These are phyloP conservation scores for Pichia insulana DNA, from an alignment of 805 yeast species.

Conservation along the genomic window DNA sequence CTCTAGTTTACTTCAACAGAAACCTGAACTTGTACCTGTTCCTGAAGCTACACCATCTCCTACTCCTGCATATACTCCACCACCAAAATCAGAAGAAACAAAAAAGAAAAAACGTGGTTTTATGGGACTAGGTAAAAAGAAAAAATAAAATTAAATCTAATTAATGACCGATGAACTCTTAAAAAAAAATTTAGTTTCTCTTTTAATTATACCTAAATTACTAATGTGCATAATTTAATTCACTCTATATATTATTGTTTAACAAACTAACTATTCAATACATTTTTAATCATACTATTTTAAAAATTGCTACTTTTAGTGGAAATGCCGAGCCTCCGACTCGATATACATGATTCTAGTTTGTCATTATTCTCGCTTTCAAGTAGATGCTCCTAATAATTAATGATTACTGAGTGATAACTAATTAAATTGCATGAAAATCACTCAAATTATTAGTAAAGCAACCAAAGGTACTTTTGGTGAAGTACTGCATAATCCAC, in stretches of 20 bases:
- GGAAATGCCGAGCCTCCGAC: too few relatives aligned
- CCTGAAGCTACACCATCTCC: conserved; percentile 28
- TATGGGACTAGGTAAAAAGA: conserved; percentile 50
- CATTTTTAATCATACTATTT: too few relatives aligned
- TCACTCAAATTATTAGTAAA: background rate
- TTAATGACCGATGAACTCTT: background rate
- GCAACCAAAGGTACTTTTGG: conserved; percentile 11
- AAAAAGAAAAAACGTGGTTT: conserved; percentile 41
- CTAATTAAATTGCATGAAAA: background rate
- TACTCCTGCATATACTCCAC: conserved; percentile 45
- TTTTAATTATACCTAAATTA: background rate
- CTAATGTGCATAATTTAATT: background rate
- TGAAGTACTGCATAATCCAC: conserved; percentile 1
- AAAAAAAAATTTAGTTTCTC: background rate
- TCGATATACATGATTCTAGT: too few relatives aligned
- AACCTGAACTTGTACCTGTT: conserved; percentile 15
- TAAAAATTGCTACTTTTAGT: too few relatives aligned
- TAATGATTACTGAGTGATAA: too few relatives aligned
- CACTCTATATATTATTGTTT: background rate
- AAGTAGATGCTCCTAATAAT: too few relatives aligned
- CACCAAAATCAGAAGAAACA: conserved; percentile 21
- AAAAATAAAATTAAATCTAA: background rate
- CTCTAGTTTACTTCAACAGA: conserved; percentile 4
- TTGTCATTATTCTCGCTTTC: too few relatives aligned
- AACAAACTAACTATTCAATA: background rate